A percentile compares a stretch with the other conserved stretches of the same genome.
Conservation (phyloP, 2,329 filamentous ascomycete genomes). For the Trichophyton rubrum region DNA sequence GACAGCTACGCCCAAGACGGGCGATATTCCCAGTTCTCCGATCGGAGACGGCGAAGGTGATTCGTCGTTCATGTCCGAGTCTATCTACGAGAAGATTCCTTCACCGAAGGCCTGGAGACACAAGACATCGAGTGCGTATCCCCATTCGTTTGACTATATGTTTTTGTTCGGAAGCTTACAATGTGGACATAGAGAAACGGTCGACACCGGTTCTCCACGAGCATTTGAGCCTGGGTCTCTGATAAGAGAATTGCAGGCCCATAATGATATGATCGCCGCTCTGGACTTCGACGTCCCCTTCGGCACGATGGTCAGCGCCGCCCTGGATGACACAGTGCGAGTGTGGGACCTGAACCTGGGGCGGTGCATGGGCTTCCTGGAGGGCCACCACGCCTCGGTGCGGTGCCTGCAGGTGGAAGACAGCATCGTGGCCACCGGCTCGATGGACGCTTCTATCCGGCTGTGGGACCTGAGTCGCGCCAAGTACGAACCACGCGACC, state of each 20-base stretch:
- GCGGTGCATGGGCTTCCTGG: constrained; percentile 77
- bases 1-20: constrained; percentile 26
- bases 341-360: constrained; percentile 96
- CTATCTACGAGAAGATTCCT: constrained; percentile 87
- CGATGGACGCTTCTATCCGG: constrained; percentile 84
- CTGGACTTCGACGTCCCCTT: constrained; percentile 97
- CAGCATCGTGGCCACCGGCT: constrained; percentile 87
- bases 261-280: constrained; percentile 76
- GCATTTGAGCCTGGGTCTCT: constrained; percentile 77
- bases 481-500: constrained; percentile 61
- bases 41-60: constrained; percentile 43
- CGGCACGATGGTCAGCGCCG: constrained; percentile 83
- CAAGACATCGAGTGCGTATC: constrained; percentile 29
- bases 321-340: constrained; percentile 81
- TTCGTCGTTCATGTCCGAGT: constrained; percentile 86
- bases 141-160: neutral
- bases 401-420: constrained; percentile 87
- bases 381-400: constrained; percentile 91
- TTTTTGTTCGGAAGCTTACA: constrained; percentile 3
- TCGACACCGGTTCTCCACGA: constrained; percentile 94
- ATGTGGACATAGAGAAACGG: constrained; percentile 34
- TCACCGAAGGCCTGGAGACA: constrained; percentile 42
- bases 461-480: constrained; percentile 90
- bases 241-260: constrained; percentile 79
- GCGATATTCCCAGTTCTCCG: constrained; percentile 32